These are phyloP conservation scores for Lachnum nothofagi DNA, from an alignment of 2,329 filamentous ascomycete genomes.

Conservation along the genomic window DNA sequence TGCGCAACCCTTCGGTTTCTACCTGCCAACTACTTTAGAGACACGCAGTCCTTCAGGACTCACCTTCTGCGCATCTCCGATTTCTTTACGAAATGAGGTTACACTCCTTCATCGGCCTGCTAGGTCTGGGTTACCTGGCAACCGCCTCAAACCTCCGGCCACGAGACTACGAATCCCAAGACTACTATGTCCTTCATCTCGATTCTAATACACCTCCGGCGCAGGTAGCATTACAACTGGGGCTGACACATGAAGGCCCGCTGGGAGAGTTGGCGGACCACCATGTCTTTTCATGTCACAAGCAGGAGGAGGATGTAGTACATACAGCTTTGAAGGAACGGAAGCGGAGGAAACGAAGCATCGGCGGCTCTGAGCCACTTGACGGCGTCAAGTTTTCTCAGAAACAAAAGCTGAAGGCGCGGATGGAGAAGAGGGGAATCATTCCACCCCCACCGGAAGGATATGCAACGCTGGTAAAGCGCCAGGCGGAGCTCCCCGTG, in stretches of 20 bases:
- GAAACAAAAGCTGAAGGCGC: slow-evolving; percentile 65
- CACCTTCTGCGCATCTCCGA: slow-evolving; percentile 1
- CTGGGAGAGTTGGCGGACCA: slow-evolving; percentile 75
- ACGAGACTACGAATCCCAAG: slow-evolving; percentile 72
- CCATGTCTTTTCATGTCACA: slow-evolving; percentile 75
- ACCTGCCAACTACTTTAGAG: slow-evolving; percentile 1
- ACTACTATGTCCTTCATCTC: slow-evolving; percentile 92
- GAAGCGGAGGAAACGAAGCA: slow-evolving; percentile 54
- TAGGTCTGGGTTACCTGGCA: slow-evolving; percentile 46
- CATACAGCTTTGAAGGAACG: slow-evolving; percentile 48
- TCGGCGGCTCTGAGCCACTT: slow-evolving; percentile 53
- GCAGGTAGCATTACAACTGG: slow-evolving; percentile 66
- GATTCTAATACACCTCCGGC: slow-evolving; percentile 59
- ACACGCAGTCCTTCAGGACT: neutral
- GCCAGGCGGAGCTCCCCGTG: slow-evolving; percentile 16
- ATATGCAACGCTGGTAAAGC: slow-evolving; percentile 16
- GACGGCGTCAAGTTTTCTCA: slow-evolving; percentile 72
- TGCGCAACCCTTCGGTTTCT: slow-evolving; percentile 17
- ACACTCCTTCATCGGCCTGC: slow-evolving; percentile 48
- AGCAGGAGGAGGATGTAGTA: slow-evolving; percentile 55
- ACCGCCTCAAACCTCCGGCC: slow-evolving; percentile 45
- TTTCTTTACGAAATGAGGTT: slow-evolving; percentile 28
- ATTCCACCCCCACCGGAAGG: slow-evolving; percentile 26
- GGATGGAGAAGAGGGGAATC: slow-evolving; percentile 50
- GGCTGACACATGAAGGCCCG: slow-evolving; percentile 73